Evolutionary conservation across 257 asterid genomes (phyloP).

Genomic region (Lantana camara): DNA sequence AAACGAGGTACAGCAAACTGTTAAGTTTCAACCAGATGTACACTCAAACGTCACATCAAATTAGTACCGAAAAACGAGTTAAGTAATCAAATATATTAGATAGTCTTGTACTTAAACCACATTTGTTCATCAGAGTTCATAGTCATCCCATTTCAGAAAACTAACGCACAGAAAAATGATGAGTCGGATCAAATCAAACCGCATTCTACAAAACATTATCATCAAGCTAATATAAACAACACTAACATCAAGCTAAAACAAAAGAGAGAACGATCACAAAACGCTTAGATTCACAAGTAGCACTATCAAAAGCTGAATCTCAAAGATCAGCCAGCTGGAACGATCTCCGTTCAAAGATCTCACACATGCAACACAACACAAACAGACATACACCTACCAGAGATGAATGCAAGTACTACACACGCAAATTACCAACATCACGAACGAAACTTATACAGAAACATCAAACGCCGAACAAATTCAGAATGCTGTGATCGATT

Average conservation of each 20-base stretch:
- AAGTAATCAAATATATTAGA: not conserved
- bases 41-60: not conserved
- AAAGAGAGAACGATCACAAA: not conserved
- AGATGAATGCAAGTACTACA: too few species aligned
- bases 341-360: conserved; percentile 11
- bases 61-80: not conserved
- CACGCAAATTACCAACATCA: not conserved
- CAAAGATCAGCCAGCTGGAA: not conserved
- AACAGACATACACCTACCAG: not conserved
- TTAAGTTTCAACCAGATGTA: not conserved
- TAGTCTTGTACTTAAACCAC: not conserved
- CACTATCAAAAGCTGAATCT: not conserved
- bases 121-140: not conserved
- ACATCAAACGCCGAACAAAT: conserved; percentile 9
- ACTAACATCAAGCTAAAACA: not conserved
- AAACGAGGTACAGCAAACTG: not conserved
- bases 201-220: not conserved
- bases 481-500: not conserved
- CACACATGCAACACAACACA: conserved; percentile 17
- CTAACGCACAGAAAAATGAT: not conserved
- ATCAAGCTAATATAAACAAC: not conserved
- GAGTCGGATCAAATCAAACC: conserved; percentile 6
- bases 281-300: not conserved
- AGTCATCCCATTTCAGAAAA: not conserved
- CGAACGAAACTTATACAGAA: too few species aligned